A percentile compares a stretch with the other conserved stretches of the same genome.
Conservation (phyloP, 805 yeast genomes). For the Kluyveromyces wickerhamii region DNA sequence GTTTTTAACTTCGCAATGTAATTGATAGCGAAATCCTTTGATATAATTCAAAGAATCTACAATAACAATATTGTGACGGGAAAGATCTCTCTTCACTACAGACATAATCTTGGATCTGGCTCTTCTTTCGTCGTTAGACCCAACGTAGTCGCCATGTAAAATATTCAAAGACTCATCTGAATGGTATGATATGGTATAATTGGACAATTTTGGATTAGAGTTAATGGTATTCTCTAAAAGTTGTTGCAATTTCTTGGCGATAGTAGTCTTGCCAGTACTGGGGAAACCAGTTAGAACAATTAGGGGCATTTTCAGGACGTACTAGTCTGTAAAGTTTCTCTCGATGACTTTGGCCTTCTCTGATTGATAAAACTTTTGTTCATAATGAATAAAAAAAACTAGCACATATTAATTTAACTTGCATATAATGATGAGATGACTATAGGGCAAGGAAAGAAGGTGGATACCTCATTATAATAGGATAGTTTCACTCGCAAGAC, state of each 20-base stretch:
- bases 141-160: slow-evolving; percentile 55
- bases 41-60: slow-evolving; percentile 83
- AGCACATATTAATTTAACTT: too few relatives aligned
- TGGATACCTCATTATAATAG: too few relatives aligned
- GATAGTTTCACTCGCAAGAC: too few relatives aligned
- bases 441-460: too few relatives aligned
- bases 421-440: too few relatives aligned
- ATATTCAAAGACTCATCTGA: slow-evolving; percentile 76
- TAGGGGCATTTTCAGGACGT: slow-evolving; percentile 62
- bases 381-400: too few relatives aligned
- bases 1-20: slow-evolving; percentile 89
- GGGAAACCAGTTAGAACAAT: slow-evolving; percentile 82
- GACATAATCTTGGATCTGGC: slow-evolving; percentile 80
- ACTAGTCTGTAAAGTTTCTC: background rate
- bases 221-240: slow-evolving; percentile 39
- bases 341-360: background rate
- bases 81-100: slow-evolving; percentile 76
- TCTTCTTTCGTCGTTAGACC: slow-evolving; percentile 68
- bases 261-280: slow-evolving; percentile 70
- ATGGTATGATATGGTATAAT: slow-evolving; percentile 57
- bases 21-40: slow-evolving; percentile 91
- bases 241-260: slow-evolving; percentile 50
- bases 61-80: slow-evolving; percentile 64
- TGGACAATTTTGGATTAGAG: slow-evolving; percentile 37
- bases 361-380: too few relatives aligned